A percentile compares a stretch with the other conserved stretches of the same genome.
phyloP scores from a whole-genome alignment of 495 filamentous ascomycete genomes.

The Gamarada debralockiae region DNA sequence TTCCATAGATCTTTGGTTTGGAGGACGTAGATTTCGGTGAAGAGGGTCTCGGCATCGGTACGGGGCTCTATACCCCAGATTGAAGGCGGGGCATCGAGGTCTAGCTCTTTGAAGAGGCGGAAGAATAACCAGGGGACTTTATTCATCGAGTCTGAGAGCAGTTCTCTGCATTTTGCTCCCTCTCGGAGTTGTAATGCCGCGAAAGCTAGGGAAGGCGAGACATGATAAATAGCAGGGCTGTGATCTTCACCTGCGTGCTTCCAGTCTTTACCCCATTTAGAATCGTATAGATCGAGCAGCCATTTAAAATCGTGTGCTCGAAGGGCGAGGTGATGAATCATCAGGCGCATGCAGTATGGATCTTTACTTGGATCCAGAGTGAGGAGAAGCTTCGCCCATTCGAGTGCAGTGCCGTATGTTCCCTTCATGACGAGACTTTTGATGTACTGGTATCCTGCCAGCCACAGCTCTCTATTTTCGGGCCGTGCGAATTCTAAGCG shows the following conservation, averaged over 20 bases:
- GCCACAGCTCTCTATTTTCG: conserved; percentile 90
- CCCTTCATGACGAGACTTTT: conserved; percentile 79
- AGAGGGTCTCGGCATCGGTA: conserved; percentile 63
- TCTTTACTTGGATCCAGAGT: conserved; percentile 70
- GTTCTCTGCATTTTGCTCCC: conserved; percentile 54
- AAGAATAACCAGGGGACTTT: conserved; percentile 77
- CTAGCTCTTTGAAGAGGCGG: conserved; percentile 71
- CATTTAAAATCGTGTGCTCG: conserved; percentile 72
- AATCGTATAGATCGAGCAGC: conserved; percentile 63
- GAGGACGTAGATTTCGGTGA: conserved; percentile 74
- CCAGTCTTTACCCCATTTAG: neutral
- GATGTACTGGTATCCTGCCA: conserved; percentile 86
- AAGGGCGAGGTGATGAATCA: conserved; percentile 80
- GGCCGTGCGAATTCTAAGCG: conserved; percentile 71
- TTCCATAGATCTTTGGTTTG: conserved; percentile 89
- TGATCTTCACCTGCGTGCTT: conserved; percentile 34
- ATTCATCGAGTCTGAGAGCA: conserved; percentile 62
- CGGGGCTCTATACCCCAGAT: conserved; percentile 79
- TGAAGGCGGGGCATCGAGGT: conserved; percentile 65
- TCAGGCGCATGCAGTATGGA: conserved; percentile 73
- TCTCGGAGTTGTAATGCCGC: conserved; percentile 70
- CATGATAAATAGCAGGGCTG: conserved; percentile 53
- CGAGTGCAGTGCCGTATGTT: conserved; percentile 88
- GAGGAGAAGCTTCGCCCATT: conserved; percentile 86
- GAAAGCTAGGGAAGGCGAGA: conserved; percentile 67